These are phyloP conservation scores for Fusarium sp. DNA, from an alignment of 2,329 filamentous ascomycete species.

Conservation along the genomic window DNA sequence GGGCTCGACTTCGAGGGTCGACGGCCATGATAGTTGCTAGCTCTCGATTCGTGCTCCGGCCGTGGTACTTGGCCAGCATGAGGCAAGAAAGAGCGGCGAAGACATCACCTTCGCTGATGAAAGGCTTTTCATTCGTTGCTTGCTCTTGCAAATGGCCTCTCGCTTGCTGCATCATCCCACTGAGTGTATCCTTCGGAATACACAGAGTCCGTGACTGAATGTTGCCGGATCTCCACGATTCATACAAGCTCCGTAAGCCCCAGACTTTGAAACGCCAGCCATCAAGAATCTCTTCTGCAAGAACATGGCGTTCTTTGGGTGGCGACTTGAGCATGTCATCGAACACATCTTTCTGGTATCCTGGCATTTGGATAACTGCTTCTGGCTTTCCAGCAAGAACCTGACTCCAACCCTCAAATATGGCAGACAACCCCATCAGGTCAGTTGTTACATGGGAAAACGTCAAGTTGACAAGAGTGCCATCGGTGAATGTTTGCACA, in stretches of 20 bases:
- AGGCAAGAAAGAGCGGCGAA: slow-evolving; percentile 4
- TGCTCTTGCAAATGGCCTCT: background rate
- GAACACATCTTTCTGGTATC: slow-evolving; percentile 5
- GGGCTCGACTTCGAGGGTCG: slow-evolving; percentile 11
- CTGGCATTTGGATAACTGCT: background rate
- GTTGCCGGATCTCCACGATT: slow-evolving; percentile 6
- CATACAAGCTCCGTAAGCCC: slow-evolving; percentile 1
- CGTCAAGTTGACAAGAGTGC: slow-evolving; percentile 14
- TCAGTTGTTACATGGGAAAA: slow-evolving; percentile 14
- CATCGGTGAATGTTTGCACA: slow-evolving; percentile 11
- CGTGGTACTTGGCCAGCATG: slow-evolving; percentile 4
- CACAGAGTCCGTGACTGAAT: slow-evolving; percentile 10
- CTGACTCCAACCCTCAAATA: slow-evolving; percentile 14
- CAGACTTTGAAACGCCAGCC: slow-evolving; percentile 10
- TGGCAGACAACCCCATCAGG: slow-evolving; percentile 9
- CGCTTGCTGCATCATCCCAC: background rate
- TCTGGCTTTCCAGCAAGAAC: slow-evolving; percentile 1
- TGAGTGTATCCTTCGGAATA: background rate
- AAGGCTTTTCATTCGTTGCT: rapidly evolving
- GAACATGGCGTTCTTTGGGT: background rate
- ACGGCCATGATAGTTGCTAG: slow-evolving; percentile 14
- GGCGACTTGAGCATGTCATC: background rate
- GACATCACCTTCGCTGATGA: slow-evolving; percentile 10
- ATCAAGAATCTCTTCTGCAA: slow-evolving; percentile 7
- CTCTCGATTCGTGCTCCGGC: background rate